These are phyloP conservation scores for Fusarium sacchari DNA, from an alignment of 2,329 filamentous ascomycete species.

Conservation along the genomic window DNA sequence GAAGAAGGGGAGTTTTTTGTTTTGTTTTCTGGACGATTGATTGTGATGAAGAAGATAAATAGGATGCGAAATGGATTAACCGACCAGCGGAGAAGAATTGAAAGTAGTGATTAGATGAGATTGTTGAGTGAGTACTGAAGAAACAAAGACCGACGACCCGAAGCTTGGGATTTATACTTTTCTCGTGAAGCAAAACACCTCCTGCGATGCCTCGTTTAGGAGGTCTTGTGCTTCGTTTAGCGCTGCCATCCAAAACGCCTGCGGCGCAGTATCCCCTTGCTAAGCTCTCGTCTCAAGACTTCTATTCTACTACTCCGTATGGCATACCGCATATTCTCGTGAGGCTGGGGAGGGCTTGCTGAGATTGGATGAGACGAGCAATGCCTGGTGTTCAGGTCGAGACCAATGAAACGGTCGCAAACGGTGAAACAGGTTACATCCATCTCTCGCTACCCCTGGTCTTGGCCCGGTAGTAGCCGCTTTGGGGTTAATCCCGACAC, in stretches of 20 bases:
- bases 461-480: neutral
- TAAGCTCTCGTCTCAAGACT: neutral
- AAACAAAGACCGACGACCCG: neutral
- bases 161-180: conserved; percentile 8
- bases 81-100: conserved; percentile 22
- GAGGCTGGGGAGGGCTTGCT: neutral
- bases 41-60: neutral
- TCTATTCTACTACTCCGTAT: neutral
- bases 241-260: neutral
- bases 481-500: neutral
- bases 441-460: neutral
- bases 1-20: neutral
- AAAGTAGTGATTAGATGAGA: neutral
- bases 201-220: neutral
- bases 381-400: conserved; percentile 1
- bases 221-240: neutral
- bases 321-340: neutral
- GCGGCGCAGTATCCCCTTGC: neutral
- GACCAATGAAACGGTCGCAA: neutral
- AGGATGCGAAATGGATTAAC: conserved; percentile 7
- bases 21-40: neutral
- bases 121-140: conserved; percentile 16
- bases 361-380: neutral
- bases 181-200: neutral
- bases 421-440: neutral